Evolutionary conservation across 345 rosid genomes (phyloP), one percentile per base, ranked within the genome.

Genomic region (Tarenaya hassleriana): DNA sequence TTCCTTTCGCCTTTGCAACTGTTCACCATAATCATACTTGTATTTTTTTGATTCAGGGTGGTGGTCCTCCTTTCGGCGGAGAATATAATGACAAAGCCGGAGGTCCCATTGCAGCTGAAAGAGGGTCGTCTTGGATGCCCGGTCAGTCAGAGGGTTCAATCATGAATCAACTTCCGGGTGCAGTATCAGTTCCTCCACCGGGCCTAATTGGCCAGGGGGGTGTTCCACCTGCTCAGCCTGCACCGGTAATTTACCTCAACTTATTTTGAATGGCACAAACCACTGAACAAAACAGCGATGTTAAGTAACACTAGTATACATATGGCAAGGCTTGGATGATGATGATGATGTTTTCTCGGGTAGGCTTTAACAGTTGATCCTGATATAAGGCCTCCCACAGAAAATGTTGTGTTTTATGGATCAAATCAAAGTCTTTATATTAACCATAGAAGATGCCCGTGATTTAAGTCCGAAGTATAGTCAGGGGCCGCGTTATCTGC

Each of bases 41-140:
- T 50, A 34, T 67, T 34, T n/a, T n/a, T n/a, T 44, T 39, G 21
- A 56, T 59, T 61, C 77, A 86, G 97, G 78, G 63, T 0, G 94
- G 80, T 51, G 78, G 80, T 66, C 68, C 84, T 14, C 84, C 66
- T 71, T 49, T 79, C 13, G 95, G 83, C 38, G 55, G 73, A 7
- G 90, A 85, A 31, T 79, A 62, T 66, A 70, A 63, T 74, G 80
- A 73, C 65, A 92, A 77, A 52, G 56, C 58, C 56, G 86, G 79
- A 43, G 73, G 66, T 53, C 48, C 77, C 15, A 70, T 75, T 77
- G 81, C 75, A 55, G 64, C 69, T 16, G 96, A 88, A 47, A 68
- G 95, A 75, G 94, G 87, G 62, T 56, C 90, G 34, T 72, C 86
- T 49, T 84, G 94, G 98, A 77, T 83, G 69, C 56, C 86, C 52